Evolutionary conservation across 192 early-diverging fungal species (phyloP).

Genomic region (Coemansia sp.): DNA sequence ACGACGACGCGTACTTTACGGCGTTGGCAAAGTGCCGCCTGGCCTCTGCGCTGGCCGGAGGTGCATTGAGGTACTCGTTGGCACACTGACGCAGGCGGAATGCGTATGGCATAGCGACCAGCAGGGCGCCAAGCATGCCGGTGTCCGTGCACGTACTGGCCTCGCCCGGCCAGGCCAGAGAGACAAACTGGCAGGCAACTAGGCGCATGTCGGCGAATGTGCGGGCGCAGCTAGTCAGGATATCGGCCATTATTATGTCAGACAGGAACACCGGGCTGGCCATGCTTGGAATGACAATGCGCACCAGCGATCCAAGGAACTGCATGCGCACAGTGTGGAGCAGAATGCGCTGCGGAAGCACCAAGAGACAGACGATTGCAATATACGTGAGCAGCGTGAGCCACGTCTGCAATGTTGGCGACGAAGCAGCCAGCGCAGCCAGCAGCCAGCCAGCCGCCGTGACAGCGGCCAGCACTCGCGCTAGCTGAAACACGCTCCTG

Average conservation of each 20-base stretch:
- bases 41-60: constrained; percentile 33
- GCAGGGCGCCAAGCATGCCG: constrained; percentile 21
- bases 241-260: constrained; percentile 93
- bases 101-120: constrained; percentile 44
- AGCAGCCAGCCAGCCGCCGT: constrained; percentile 32
- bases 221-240: constrained; percentile 91
- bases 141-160: constrained; percentile 15
- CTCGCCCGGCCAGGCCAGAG: constrained; percentile 43
- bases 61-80: constrained; percentile 44
- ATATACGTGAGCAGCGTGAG: constrained; percentile 40
- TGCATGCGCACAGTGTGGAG: constrained; percentile 42
- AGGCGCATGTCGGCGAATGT: constrained; percentile 78
- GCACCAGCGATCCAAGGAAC: constrained; percentile 33
- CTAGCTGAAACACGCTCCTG: constrained; percentile 25
- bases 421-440: constrained; percentile 7
- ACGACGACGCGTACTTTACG: constrained; percentile 83
- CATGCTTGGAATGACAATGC: constrained; percentile 46
- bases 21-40: constrained; percentile 89
- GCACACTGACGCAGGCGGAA: constrained; percentile 58
- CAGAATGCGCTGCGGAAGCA: constrained; percentile 37
- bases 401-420: constrained; percentile 16
- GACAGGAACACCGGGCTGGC: constrained; percentile 61
- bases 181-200: constrained; percentile 63
- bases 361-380: constrained; percentile 9
- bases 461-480: constrained; percentile 11